phyloP scores from a whole-genome alignment of 2,329 filamentous ascomycete species.

The Colletotrichum orbiculare region DNA sequence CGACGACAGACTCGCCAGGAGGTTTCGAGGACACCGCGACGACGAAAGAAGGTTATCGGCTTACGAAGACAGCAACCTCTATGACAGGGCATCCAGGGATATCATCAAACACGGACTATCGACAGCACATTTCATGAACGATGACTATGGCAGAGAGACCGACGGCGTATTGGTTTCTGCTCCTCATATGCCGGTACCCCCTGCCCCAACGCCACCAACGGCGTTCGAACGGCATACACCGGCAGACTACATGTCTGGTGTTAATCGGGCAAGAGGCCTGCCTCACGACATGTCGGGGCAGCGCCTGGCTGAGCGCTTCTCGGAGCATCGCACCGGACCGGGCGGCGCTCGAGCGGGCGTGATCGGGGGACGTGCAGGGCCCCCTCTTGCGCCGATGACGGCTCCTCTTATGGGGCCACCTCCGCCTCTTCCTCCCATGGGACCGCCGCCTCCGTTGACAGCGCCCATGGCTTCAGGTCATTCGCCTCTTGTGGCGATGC shows the following conservation, averaged over 20 bases:
- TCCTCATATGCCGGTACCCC: slow-evolving; percentile 42
- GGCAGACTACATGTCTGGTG: slow-evolving; percentile 56
- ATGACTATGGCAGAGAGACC: slow-evolving; percentile 61
- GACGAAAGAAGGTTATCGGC: slow-evolving; percentile 52
- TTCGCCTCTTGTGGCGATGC: slow-evolving; percentile 44
- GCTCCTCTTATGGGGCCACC: slow-evolving; percentile 19
- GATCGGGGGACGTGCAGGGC: slow-evolving; percentile 27
- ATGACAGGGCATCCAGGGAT: slow-evolving; percentile 49
- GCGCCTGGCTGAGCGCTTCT: slow-evolving; percentile 62
- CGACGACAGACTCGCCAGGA: slow-evolving; percentile 58
- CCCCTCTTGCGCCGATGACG: slow-evolving; percentile 40
- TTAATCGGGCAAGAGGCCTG: slow-evolving; percentile 55
- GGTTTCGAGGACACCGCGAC: slow-evolving; percentile 59
- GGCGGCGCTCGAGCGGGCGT: slow-evolving; percentile 36
- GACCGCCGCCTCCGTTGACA: slow-evolving; percentile 11
- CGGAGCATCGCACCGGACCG: slow-evolving; percentile 54
- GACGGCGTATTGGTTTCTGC: slow-evolving; percentile 43
- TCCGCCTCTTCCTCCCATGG: slow-evolving; percentile 2
- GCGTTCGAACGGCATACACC: slow-evolving; percentile 50
- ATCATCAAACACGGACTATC: slow-evolving; percentile 61
- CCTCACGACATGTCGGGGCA: slow-evolving; percentile 59
- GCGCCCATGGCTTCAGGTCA: slow-evolving; percentile 29
- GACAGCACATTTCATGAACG: slow-evolving; percentile 69
- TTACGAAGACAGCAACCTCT: slow-evolving; percentile 49
- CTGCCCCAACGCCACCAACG: slow-evolving; percentile 43